Conservation (phyloP, 1,284 basidiomycete genomes). For the Ustilago tritici region DNA sequence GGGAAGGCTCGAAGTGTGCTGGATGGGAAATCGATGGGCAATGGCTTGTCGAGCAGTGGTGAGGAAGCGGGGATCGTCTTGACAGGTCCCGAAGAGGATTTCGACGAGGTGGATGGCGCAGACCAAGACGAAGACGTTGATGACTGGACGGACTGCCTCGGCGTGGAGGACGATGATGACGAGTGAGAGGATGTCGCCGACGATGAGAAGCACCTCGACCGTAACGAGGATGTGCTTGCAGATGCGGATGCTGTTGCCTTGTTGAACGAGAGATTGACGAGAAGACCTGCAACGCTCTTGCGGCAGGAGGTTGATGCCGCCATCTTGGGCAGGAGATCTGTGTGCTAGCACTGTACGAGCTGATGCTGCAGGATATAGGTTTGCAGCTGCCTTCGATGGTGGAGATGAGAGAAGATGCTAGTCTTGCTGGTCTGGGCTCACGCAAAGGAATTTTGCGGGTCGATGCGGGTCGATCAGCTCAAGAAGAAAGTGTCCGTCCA, state of each 20-base stretch:
- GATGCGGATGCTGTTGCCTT: slow-evolving; percentile 22
- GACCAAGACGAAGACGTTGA: slow-evolving; percentile 2
- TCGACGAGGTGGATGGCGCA: slow-evolving; percentile 11
- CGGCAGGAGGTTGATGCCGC: slow-evolving; percentile 24
- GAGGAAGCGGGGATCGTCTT: slow-evolving; percentile 34
- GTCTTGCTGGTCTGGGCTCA: background rate
- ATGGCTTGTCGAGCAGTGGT: slow-evolving; percentile 55
- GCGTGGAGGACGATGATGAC: slow-evolving; percentile 16
- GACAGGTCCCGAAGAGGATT: slow-evolving; percentile 9
- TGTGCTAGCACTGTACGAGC: background rate
- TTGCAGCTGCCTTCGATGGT: slow-evolving; percentile 6
- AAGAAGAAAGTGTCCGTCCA: slow-evolving; percentile 11
- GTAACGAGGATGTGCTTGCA: slow-evolving; percentile 11
- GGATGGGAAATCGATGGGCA: slow-evolving; percentile 53
- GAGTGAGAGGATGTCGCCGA: slow-evolving; percentile 11
- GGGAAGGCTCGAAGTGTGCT: slow-evolving; percentile 57
- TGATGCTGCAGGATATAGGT: background rate
- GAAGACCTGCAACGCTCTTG: slow-evolving; percentile 29
- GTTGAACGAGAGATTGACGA: slow-evolving; percentile 26
- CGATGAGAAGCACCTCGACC: slow-evolving; percentile 24
- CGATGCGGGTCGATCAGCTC: slow-evolving; percentile 23
- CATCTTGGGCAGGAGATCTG: slow-evolving; percentile 13
- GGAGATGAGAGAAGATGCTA: background rate
- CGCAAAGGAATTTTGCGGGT: slow-evolving; percentile 18
- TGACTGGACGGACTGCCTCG: slow-evolving; percentile 4